Evolutionary conservation across 257 asterid genomes (phyloP).

Genomic region (Penstemon eatonii): DNA sequence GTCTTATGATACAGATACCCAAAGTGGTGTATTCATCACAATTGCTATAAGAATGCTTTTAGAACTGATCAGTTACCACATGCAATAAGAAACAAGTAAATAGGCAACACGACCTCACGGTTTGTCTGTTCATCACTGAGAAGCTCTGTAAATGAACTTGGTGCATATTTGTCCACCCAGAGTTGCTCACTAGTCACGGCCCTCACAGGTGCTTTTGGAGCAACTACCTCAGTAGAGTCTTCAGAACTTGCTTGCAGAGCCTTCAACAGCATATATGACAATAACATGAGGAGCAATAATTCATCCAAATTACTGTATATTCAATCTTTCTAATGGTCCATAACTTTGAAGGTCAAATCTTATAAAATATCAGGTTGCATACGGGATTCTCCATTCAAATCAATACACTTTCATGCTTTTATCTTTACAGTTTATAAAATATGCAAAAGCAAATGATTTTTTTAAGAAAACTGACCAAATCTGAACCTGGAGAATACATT

Average conservation of each 20-base stretch:
- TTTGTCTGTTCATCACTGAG: constrained; percentile 97
- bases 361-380: constrained; percentile 12
- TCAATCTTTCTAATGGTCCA: constrained; percentile 1
- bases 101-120: constrained; percentile 70
- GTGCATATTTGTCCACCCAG: constrained; percentile 98
- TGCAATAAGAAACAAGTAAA: constrained; percentile 23
- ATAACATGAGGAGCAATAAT: constrained; percentile 3
- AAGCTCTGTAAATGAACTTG: constrained; percentile 93
- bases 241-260: constrained; percentile 74
- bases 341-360: constrained; percentile 9
- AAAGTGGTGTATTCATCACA: constrained; percentile 9
- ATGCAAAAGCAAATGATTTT: background rate
- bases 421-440: constrained; percentile 1
- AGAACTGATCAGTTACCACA: constrained; percentile 23
- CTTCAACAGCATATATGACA: constrained; percentile 41
- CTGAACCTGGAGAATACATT: background rate
- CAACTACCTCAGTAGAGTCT: constrained; percentile 40
- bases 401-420: background rate
- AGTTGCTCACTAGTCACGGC: constrained; percentile 62
- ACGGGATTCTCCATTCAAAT: background rate
- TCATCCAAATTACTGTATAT: constrained; percentile 10
- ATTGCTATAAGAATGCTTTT: background rate
- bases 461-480: background rate
- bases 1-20: constrained; percentile 14
- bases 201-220: constrained; percentile 30